Conservation (phyloP, 345 rosid species). For the rapeseed (Brassica napus) region DNA sequence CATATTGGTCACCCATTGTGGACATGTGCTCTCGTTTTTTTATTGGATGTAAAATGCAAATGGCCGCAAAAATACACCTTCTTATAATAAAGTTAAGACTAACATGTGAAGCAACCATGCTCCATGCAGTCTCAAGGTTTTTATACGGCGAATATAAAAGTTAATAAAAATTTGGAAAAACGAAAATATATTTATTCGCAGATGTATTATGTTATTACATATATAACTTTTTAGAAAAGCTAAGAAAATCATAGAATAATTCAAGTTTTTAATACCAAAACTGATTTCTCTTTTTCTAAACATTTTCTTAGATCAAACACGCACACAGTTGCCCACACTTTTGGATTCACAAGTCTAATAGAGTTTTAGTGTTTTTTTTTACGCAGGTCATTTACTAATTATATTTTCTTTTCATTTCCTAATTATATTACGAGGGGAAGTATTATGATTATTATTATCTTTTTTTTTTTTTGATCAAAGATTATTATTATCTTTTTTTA, state of each 20-base stretch:
- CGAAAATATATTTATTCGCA: background rate
- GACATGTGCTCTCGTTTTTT: slow-evolving; percentile 31
- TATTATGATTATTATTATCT: background rate
- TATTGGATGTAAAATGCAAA: slow-evolving; percentile 8
- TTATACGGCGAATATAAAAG: background rate
- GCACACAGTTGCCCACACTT: background rate
- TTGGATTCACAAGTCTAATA: background rate
- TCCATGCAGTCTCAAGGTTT: slow-evolving; percentile 9
- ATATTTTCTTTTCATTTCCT: background rate
- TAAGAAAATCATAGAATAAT: background rate
- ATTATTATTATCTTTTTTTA: background rate
- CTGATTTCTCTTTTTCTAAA: background rate
- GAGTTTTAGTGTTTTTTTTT: background rate
- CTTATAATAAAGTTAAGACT: background rate
- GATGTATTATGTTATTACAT: background rate
- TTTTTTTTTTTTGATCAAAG: no score
- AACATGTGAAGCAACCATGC: slow-evolving; percentile 10
- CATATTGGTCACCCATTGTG: slow-evolving; percentile 28
- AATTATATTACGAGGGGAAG: background rate
- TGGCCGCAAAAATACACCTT: background rate
- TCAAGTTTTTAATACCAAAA: background rate
- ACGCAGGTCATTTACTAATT: background rate
- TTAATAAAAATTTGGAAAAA: background rate
- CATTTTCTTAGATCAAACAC: background rate
- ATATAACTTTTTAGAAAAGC: background rate